These are phyloP conservation scores for Metschnikowia anglica DNA, from an alignment of 805 yeast species.

Conservation along the genomic window DNA sequence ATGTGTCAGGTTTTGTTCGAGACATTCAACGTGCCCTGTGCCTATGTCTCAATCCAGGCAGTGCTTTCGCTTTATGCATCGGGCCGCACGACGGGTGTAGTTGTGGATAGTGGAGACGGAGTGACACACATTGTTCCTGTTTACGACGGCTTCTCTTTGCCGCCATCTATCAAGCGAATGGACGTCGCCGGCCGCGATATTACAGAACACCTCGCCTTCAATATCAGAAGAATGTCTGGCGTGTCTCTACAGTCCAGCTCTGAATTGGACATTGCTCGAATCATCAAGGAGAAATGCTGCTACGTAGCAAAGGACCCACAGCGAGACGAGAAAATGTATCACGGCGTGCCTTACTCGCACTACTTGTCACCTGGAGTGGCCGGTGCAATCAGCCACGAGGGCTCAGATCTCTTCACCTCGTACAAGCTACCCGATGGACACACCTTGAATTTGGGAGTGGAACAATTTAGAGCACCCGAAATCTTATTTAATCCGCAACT, in stretches of 20 bases:
- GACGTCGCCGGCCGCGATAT: slow-evolving; percentile 87
- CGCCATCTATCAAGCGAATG: slow-evolving; percentile 67
- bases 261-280: slow-evolving; percentile 78
- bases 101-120: slow-evolving; percentile 91
- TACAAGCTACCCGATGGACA: slow-evolving; percentile 88
- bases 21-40: slow-evolving; percentile 70
- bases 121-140: slow-evolving; percentile 87
- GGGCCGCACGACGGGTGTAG: slow-evolving; percentile 89
- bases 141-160: slow-evolving; percentile 81
- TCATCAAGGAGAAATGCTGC: slow-evolving; percentile 74
- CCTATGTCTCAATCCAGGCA: slow-evolving; percentile 72
- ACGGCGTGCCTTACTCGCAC: slow-evolving; percentile 20
- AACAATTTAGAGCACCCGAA: slow-evolving; percentile 74
- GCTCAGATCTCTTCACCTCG: slow-evolving; percentile 25
- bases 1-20: slow-evolving; percentile 70
- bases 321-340: slow-evolving; percentile 54
- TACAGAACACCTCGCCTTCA: slow-evolving; percentile 68
- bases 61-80: slow-evolving; percentile 82
- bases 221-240: slow-evolving; percentile 66
- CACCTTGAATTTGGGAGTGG: slow-evolving; percentile 58
- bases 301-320: slow-evolving; percentile 58
- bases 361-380: slow-evolving; percentile 18
- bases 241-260: slow-evolving; percentile 63
- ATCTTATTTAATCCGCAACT: slow-evolving; percentile 77
- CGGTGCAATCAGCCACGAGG: slow-evolving; percentile 22